A percentile compares a stretch with the other conserved stretches of the same genome.
Conservation (phyloP, 2,329 filamentous ascomycete genomes). For the Aspergillus pseudoterreus region DNA sequence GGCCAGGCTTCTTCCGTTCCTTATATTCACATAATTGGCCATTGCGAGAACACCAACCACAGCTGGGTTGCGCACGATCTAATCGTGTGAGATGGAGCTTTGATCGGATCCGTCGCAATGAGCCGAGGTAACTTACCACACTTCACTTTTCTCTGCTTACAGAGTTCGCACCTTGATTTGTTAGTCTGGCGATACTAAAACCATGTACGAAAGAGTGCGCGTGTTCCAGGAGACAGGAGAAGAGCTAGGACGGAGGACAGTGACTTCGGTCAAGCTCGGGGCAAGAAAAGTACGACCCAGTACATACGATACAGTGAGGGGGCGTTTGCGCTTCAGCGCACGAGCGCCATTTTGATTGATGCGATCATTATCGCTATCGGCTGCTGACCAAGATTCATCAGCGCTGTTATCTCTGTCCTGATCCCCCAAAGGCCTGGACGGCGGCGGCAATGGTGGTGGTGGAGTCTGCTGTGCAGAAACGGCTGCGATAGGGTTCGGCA, state of each 20-base stretch:
- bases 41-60: slow-evolving; percentile 68
- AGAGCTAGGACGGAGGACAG: background rate
- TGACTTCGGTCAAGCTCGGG: background rate
- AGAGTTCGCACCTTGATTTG: slow-evolving; percentile 38
- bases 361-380: slow-evolving; percentile 32
- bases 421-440: slow-evolving; percentile 15
- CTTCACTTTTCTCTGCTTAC: slow-evolving; percentile 45
- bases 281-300: background rate
- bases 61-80: slow-evolving; percentile 57
- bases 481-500: slow-evolving; percentile 28
- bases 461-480: slow-evolving; percentile 19
- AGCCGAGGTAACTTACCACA: slow-evolving; percentile 34
- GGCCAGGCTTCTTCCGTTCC: slow-evolving; percentile 67
- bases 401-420: slow-evolving; percentile 28
- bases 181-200: slow-evolving; percentile 15
- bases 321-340: slow-evolving; percentile 35
- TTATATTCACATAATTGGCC: slow-evolving; percentile 65
- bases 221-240: background rate
- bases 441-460: slow-evolving; percentile 14
- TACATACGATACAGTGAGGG: slow-evolving; percentile 38
- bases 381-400: slow-evolving; percentile 33
- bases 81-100: background rate
- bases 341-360: slow-evolving; percentile 25
- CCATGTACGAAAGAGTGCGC: background rate
- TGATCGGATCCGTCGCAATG: background rate